phyloP scores from a whole-genome alignment of 2,329 filamentous ascomycete species.

The Scortechinia acanthostroma region DNA sequence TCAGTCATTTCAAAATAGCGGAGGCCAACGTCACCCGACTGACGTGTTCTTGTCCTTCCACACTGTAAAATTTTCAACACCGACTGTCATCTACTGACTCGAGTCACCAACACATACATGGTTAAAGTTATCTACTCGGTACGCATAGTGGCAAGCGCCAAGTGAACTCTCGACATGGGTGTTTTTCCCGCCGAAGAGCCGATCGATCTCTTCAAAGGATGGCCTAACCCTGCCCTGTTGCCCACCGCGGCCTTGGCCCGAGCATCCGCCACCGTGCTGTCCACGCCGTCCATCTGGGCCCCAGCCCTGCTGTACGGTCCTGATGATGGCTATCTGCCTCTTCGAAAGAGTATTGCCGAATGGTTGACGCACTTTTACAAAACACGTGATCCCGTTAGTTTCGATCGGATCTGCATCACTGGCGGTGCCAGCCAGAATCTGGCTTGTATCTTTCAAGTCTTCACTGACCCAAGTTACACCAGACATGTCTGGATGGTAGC shows the following conservation, averaged over 20 bases:
- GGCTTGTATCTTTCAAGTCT: slow-evolving; percentile 48
- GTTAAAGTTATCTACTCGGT: no score
- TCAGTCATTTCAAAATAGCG: no score
- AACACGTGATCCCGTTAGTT: slow-evolving; percentile 22
- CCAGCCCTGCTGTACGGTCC: slow-evolving; percentile 50
- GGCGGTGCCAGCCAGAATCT: slow-evolving; percentile 58
- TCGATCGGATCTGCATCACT: slow-evolving; percentile 46
- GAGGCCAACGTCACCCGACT: no score
- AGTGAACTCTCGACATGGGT: no score
- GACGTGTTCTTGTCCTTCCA: no score
- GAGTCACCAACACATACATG: no score
- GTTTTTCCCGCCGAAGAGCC: no score
- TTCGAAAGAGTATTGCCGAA: slow-evolving; percentile 40
- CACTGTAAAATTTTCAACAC: no score
- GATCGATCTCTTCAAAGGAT: neutral
- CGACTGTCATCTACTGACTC: no score
- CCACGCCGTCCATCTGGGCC: slow-evolving; percentile 30
- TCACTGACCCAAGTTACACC: slow-evolving; percentile 54
- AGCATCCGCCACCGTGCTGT: slow-evolving; percentile 38
- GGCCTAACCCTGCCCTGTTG: neutral
- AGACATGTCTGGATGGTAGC: slow-evolving; percentile 54
- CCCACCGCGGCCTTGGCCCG: neutral
- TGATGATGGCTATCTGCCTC: slow-evolving; percentile 41
- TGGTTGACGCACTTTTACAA: slow-evolving; percentile 50
- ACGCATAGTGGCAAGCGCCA: no score